Evolutionary conservation across 257 asterid species (phyloP), one percentile per base, ranked within the genome.

Genomic region (Nemophila menziesii): DNA sequence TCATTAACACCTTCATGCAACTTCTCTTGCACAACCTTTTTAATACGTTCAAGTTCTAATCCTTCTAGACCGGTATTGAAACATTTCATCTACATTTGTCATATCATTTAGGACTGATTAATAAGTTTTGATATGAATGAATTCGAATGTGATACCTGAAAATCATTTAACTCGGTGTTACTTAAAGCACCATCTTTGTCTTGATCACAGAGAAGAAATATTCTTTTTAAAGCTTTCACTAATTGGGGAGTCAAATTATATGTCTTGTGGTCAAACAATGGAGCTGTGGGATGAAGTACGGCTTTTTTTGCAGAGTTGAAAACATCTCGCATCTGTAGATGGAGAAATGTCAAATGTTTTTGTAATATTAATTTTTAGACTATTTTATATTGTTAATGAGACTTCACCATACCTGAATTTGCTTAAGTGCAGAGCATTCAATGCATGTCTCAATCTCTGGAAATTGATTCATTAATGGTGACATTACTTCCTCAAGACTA

Each of bases 391-490:
- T 14, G 14, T 21, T 37, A 9, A 52, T 43, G 21, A 40, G 24
- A 51, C 51, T 51, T 50, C 40, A 78, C n/a, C n/a, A n/a, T n/a
- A n/a, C 98, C 86, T 90, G 94, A 65, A 81, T 80, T 56, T 65
- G 70, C 42, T 72, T 76, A 19, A 56, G 38, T 1, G 99, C 99
- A 16, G 99, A 90, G 65, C 96, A 90, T 55, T 90, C 99, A 37
- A 90, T 90, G 61, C 99, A 90, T 17, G 96, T 85, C 71, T 90
- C 99, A 43, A 90, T 85, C 79, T 90, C 99, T 61, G 94, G 84
- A 56, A 81, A 90, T 64, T 81, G 93, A 66, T 90, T 94, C 99
- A 90, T 90, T 52, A 90, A 80, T 8, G 99, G 96, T 20, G 92
- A 77, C 99, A 90, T 90, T 63, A 84, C 92, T 73, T 79, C 86